These are phyloP conservation scores for Aspergillus puulaauensis DNA, from an alignment of 2,329 filamentous ascomycete species.

Conservation along the genomic window DNA sequence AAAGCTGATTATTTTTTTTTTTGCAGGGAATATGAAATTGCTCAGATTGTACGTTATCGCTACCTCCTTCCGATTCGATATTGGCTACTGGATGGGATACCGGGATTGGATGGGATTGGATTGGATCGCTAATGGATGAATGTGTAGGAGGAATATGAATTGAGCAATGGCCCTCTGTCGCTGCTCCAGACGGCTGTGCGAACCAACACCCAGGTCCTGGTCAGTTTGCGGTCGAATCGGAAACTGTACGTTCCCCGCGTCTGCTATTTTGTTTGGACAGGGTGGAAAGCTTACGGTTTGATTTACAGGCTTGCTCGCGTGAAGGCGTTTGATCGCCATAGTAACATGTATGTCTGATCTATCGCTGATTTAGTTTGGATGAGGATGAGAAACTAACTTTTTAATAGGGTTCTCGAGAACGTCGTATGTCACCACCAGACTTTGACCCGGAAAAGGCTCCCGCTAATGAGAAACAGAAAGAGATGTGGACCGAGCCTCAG, in stretches of 20 bases:
- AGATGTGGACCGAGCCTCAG: conserved; percentile 99
- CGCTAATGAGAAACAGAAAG: conserved; percentile 54
- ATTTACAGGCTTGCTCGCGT: conserved; percentile 71
- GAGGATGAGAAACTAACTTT: background rate
- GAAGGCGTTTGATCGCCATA: conserved; percentile 97
- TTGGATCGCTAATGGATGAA: background rate
- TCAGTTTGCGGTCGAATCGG: conserved; percentile 96
- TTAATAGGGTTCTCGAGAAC: conserved; percentile 71
- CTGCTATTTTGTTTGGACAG: background rate
- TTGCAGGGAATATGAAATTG: conserved; percentile 14
- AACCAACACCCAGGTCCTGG: conserved; percentile 91
- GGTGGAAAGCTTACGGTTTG: background rate
- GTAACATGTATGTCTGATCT: conserved; percentile 70
- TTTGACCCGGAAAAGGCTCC: background rate
- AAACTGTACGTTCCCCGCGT: conserved; percentile 49
- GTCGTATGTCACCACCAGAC: conserved; percentile 44
- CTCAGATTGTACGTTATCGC: conserved; percentile 8
- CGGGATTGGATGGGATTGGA: background rate
- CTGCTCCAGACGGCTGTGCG: conserved; percentile 96
- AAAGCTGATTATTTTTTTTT: background rate
- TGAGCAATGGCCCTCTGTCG: conserved; percentile 77
- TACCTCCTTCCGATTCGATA: background rate
- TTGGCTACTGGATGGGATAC: background rate
- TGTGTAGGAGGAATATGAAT: conserved; percentile 67
- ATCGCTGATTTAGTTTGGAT: background rate